Evolutionary conservation across 2,329 filamentous ascomycete species (phyloP), one percentile per base, ranked within the genome.

Genomic region (Zymoseptoria ardabiliae): DNA sequence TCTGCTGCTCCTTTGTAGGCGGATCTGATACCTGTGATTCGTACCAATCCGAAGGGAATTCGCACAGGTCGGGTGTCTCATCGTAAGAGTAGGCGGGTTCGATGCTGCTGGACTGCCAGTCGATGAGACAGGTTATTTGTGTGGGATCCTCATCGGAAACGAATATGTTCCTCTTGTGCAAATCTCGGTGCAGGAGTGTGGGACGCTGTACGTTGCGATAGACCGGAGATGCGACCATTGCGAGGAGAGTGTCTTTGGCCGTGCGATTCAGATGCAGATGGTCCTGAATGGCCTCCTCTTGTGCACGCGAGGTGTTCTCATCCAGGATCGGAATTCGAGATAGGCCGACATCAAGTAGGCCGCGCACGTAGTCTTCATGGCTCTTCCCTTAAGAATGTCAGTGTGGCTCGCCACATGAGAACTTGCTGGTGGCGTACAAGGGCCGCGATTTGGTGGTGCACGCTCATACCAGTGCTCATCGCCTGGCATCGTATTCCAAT

Each of bases 121-220:
- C 52, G 25, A 54, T 54, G 52, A 54, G 22, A 25, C 21, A 19
- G 1, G 52, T 54, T 11, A 54, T 41, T 13, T 54, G n/a, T 28
- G 52, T 41, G 13, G 52, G 52, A 9, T 54, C 52, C 1, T 23
- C 25, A 17, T 54, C 52, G 19, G 52, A 54, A n/a, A 54, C 52
- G 25, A 54, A 54, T 25, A 54, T 54, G 52, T 54, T 54, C 28
- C 52, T n/a, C 28, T 54, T 54, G 52, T 54, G 52, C n/a, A 54
- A 19, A 20, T 54, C 52, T 21, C n/a, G 21, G 19, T 54, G 52
- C 22, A 54, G 28, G 10, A 54, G 7, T 25, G 52, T 54, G 17
- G 52, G 52, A 13, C 50, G 50, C 50, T 21, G 35, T 45, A 45
- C 11, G 35, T 45, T 25, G 50, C n/a, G 50, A 21, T n/a, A 22